These are phyloP conservation scores for Blastomyces silverae DNA, from an alignment of 2,329 filamentous ascomycete species.

Conservation along the genomic window DNA sequence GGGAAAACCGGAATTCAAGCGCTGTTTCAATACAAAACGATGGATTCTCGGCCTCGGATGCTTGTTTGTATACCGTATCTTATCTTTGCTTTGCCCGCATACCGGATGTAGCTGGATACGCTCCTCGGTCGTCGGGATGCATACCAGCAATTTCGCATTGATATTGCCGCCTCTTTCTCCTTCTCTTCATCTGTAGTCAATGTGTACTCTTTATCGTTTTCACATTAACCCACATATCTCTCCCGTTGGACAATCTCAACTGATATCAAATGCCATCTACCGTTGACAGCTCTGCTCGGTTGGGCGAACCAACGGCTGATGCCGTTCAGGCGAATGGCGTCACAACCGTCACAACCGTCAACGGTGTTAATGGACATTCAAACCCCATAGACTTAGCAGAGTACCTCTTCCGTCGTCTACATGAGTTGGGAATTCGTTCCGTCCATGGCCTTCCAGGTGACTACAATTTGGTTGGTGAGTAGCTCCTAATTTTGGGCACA, in stretches of 20 bases:
- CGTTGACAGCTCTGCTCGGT: background rate
- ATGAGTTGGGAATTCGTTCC: conserved; percentile 34
- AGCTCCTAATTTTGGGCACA: background rate
- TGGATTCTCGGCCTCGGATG: background rate
- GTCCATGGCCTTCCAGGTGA: conserved; percentile 45
- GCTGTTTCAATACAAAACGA: background rate
- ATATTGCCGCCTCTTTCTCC: background rate
- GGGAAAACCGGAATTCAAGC: background rate
- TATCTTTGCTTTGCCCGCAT: background rate
- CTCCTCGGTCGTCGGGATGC: background rate
- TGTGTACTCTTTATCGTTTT: background rate
- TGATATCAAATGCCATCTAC: background rate
- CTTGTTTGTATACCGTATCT: background rate
- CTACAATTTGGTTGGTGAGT: conserved; percentile 33
- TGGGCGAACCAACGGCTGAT: background rate
- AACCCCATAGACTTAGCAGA: conserved; percentile 20
- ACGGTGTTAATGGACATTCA: background rate
- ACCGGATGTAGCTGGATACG: conserved; percentile 3
- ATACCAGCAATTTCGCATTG: background rate
- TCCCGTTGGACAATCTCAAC: background rate
- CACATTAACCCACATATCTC: no score
- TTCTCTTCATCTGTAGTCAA: background rate
- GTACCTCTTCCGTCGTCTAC: conserved; percentile 39
- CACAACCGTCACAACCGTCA: background rate
- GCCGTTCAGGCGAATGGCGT: background rate